A percentile compares a stretch with the other conserved stretches of the same genome.
Evolutionary conservation across 2,329 filamentous ascomycete species (phyloP).

Genomic region (Diplodia sapinea): DNA sequence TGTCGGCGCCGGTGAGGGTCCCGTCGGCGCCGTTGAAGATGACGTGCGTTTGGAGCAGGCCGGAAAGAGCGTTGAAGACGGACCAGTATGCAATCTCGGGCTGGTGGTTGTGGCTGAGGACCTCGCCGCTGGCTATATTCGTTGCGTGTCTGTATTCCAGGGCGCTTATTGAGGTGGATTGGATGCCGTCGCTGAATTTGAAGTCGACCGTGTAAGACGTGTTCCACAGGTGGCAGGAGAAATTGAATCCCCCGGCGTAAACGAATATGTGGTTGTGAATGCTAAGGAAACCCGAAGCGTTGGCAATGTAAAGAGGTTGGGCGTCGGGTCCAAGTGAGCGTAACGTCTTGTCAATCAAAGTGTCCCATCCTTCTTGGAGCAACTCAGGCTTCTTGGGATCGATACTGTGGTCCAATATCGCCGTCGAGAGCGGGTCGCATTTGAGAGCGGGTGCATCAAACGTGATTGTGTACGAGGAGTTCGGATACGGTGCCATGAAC

Average conservation of each 20-base stretch:
- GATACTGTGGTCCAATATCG: not conserved
- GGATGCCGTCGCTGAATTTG: not conserved
- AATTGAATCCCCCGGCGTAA: not conserved
- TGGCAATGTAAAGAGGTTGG: not conserved
- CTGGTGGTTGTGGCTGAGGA: not conserved
- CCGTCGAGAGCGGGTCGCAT: not conserved
- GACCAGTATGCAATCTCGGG: not conserved
- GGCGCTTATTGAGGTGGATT: not conserved
- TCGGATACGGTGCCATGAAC: not conserved
- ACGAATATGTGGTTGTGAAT: not conserved
- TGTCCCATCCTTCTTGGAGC: not conserved
- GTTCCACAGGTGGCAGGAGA: conserved; percentile 6
- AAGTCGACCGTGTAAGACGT: not conserved
- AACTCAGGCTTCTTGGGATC: not conserved
- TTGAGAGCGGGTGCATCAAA: conserved; percentile 4
- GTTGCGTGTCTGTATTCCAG: not conserved
- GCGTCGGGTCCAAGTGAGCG: no score
- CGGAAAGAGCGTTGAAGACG: not conserved
- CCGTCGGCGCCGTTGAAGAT: not conserved
- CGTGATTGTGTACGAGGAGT: not conserved
- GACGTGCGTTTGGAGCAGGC: not conserved
- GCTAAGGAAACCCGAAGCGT: not conserved
- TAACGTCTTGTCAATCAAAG: not conserved
- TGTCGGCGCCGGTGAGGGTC: not conserved
- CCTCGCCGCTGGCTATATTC: not conserved